phyloP scores from a whole-genome alignment of 257 asterid species.

The Fraxinus excelsior region DNA sequence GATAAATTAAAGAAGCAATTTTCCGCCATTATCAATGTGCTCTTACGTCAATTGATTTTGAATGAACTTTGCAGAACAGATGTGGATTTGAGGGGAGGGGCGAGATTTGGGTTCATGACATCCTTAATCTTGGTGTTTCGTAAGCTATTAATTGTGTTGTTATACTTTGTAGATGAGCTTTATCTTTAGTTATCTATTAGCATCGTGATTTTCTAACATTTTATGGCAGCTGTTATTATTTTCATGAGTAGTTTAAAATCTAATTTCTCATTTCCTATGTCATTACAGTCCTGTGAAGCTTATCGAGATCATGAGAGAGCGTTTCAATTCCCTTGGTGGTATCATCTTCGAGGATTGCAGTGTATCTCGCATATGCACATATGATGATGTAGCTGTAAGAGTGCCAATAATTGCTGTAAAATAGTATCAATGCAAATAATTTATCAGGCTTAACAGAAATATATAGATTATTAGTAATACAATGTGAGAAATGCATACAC shows the following conservation, averaged over 20 bases:
- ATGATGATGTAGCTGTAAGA: conserved; percentile 88
- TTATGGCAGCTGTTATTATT: neutral
- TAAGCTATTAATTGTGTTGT: conserved; percentile 42
- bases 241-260: neutral
- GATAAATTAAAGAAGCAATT: conserved; percentile 3
- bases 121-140: conserved; percentile 94
- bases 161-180: neutral
- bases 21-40: neutral
- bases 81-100: conserved; percentile 99
- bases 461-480: conserved; percentile 1
- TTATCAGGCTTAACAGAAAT: neutral
- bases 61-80: conserved; percentile 68
- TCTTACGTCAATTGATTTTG: conserved; percentile 18
- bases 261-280: neutral
- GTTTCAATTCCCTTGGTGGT: conserved; percentile 77
- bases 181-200: neutral
- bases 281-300: conserved; percentile 78
- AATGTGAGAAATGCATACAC: neutral
- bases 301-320: conserved; percentile 67
- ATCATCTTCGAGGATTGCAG: conserved; percentile 76
- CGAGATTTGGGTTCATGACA: conserved; percentile 89
- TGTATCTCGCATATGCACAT: conserved; percentile 59
- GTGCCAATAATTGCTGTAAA: conserved; percentile 25
- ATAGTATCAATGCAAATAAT: neutral
- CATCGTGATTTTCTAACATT: neutral